A percentile compares a stretch with the other conserved stretches of the same genome.
These are phyloP conservation scores for Botrytis tulipae DNA, from an alignment of 2,329 filamentous ascomycete genomes.

Conservation along the genomic window DNA sequence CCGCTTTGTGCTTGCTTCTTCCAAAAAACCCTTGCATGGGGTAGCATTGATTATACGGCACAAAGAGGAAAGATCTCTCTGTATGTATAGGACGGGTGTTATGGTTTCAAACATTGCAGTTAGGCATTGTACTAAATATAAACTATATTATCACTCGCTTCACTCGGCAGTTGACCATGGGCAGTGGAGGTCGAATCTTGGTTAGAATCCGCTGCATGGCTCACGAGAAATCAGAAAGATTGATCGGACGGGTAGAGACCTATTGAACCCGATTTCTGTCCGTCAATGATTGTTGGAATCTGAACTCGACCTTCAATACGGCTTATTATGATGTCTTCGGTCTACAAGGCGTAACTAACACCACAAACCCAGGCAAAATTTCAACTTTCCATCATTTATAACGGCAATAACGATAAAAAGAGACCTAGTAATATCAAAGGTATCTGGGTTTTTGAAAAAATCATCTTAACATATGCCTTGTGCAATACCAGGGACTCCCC, in stretches of 20 bases:
- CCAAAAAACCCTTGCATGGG: neutral
- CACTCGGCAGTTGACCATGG: neutral
- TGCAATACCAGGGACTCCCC: neutral
- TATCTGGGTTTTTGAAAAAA: neutral
- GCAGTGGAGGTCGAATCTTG: neutral
- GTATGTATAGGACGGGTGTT: neutral
- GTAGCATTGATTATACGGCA: neutral
- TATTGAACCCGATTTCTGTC: neutral
- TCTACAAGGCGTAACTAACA: neutral
- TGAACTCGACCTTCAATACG: neutral
- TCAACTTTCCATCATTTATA: neutral
- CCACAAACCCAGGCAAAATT: neutral
- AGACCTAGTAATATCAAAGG: neutral
- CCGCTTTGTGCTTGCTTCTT: neutral
- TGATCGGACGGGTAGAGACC: neutral
- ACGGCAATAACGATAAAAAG: neutral
- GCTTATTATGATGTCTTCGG: neutral
- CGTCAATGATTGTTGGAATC: neutral
- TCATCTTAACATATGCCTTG: neutral
- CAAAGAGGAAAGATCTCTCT: neutral
- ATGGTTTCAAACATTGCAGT: neutral
- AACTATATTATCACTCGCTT: neutral
- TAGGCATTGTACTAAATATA: neutral
- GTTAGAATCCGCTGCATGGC: neutral
- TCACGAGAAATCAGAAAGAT: neutral